phyloP scores from a whole-genome alignment of 75 land plant species.

The Selaginella tamariscina region DNA sequence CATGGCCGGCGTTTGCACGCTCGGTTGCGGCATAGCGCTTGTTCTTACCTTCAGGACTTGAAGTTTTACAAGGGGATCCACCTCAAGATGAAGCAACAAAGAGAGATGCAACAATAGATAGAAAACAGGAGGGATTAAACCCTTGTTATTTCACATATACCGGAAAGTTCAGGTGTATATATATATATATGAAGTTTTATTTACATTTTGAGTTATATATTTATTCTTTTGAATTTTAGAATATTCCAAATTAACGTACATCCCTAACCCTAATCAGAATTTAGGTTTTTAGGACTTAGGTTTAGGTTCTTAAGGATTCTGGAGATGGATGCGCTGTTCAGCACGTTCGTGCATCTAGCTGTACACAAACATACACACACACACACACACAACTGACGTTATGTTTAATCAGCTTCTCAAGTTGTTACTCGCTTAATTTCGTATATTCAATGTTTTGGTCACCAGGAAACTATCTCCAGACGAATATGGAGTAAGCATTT shows the following conservation, averaged over 20 bases:
- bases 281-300: too few species aligned
- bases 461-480: constrained; percentile 30
- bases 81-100: not conserved
- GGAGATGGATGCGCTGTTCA: constrained; percentile 13
- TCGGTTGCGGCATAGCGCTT: constrained; percentile 19
- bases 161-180: too few species aligned
- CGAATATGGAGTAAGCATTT: constrained; percentile 30
- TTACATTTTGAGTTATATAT: too few species aligned
- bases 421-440: constrained; percentile 27
- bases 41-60: constrained; percentile 39
- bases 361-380: constrained; percentile 7
- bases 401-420: constrained; percentile 27
- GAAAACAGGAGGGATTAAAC: too few species aligned
- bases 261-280: too few species aligned
- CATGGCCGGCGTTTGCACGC: not conserved
- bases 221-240: too few species aligned
- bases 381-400: not conserved
- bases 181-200: too few species aligned
- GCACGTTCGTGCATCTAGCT: constrained; percentile 24
- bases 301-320: too few species aligned
- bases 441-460: constrained; percentile 28
- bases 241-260: too few species aligned
- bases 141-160: too few species aligned
- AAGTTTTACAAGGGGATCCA: constrained; percentile 31
- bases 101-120: too few species aligned